phyloP scores from a whole-genome alignment of 345 rosid genomes.

The Eutrema heterophyllum region DNA sequence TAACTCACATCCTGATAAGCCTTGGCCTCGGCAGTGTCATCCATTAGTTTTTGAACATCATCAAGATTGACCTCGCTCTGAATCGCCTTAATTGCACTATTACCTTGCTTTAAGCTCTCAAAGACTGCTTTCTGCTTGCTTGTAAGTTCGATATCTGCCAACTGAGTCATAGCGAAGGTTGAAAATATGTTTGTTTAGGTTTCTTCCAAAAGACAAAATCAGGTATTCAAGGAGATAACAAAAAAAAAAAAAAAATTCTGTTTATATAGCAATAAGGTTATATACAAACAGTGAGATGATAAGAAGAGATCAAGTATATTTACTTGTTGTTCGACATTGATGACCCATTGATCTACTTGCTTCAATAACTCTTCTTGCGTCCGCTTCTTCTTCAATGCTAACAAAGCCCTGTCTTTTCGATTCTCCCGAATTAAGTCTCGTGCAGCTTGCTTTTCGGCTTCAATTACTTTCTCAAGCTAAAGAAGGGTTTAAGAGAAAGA shows the following conservation, averaged over 20 bases:
- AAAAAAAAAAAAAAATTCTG: background rate
- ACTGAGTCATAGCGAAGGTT: slow-evolving; percentile 35
- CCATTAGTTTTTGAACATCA: slow-evolving; percentile 95
- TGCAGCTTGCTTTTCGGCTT: slow-evolving; percentile 91
- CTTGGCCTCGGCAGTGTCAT: slow-evolving; percentile 86
- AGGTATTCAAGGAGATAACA: background rate
- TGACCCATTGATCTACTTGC: slow-evolving; percentile 89
- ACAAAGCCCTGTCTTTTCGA: slow-evolving; percentile 83
- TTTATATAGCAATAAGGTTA: background rate
- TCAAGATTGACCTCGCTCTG: slow-evolving; percentile 85
- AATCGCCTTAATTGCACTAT: slow-evolving; percentile 72
- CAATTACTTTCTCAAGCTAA: slow-evolving; percentile 78
- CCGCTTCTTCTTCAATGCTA: slow-evolving; percentile 92
- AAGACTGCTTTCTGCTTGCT: slow-evolving; percentile 97
- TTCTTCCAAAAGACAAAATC: background rate
- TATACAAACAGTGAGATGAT: background rate
- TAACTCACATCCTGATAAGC: slow-evolving; percentile 95
- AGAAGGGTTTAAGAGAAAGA: background rate
- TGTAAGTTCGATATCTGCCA: slow-evolving; percentile 89
- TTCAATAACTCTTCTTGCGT: slow-evolving; percentile 85
- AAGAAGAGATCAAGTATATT: background rate
- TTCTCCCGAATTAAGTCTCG: slow-evolving; percentile 77
- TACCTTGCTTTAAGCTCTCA: slow-evolving; percentile 86
- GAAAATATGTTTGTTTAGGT: background rate
- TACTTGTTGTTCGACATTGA: slow-evolving; percentile 97